phyloP scores from a whole-genome alignment of 2,329 filamentous ascomycete species.

The Cytospora mali region DNA sequence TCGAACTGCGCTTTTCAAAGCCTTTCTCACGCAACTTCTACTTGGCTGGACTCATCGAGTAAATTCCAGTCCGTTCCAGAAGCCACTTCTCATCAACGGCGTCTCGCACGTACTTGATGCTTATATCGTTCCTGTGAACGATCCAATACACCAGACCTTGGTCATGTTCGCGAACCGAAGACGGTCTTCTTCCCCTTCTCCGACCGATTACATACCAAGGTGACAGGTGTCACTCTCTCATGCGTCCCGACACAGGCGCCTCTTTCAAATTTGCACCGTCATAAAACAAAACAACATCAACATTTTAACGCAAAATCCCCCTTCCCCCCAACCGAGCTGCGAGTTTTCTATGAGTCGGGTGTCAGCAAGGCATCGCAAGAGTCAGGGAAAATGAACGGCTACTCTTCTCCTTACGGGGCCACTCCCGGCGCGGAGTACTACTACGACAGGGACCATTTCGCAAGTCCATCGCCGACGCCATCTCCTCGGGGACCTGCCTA shows the following conservation, averaged over 20 bases:
- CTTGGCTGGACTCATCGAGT: conserved; percentile 40
- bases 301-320: conserved; percentile 19
- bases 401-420: conserved; percentile 48
- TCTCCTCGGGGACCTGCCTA: conserved; percentile 52
- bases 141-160: conserved; percentile 42
- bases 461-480: conserved; percentile 59
- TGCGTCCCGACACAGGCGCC: conserved; percentile 52
- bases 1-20: conserved; percentile 14
- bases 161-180: conserved; percentile 61
- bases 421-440: conserved; percentile 55
- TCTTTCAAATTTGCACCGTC: conserved; percentile 32
- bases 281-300: conserved; percentile 18
- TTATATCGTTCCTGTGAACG: conserved; percentile 16
- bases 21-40: conserved; percentile 26
- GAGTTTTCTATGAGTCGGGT: conserved; percentile 32
- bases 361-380: conserved; percentile 40
- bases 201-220: conserved; percentile 64
- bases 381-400: conserved; percentile 45
- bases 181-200: conserved; percentile 57
- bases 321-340: conserved; percentile 27
- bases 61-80: conserved; percentile 45
- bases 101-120: conserved; percentile 38
- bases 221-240: conserved; percentile 55
- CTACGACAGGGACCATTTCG: conserved; percentile 51
- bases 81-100: conserved; percentile 40